Percentiles rank a stretch among this genome's conserved stretches.
Evolutionary conservation across 2,329 filamentous ascomycete genomes (phyloP).

Genomic region (Aspergillus japonicus): DNA sequence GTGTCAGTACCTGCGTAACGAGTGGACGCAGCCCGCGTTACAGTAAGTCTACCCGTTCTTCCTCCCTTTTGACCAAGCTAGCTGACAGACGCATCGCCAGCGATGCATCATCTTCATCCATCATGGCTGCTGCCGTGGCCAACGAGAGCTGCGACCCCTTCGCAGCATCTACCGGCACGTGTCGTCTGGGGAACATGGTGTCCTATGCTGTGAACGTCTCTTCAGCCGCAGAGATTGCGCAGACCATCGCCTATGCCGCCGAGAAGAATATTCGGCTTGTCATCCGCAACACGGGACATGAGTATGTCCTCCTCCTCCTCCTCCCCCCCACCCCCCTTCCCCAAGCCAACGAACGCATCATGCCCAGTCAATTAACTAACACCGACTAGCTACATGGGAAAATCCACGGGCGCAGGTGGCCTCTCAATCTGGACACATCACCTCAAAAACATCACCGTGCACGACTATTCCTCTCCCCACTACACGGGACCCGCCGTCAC

Average conservation of each 20-base stretch:
- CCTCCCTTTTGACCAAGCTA: neutral
- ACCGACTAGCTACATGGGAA: neutral
- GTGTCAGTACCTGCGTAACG: slow-evolving; percentile 43
- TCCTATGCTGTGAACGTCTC: slow-evolving; percentile 39
- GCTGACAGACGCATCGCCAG: neutral
- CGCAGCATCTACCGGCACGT: slow-evolving; percentile 25
- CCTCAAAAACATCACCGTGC: neutral
- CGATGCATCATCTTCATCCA: slow-evolving; percentile 11
- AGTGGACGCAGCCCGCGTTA: slow-evolving; percentile 47
- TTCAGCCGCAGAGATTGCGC: slow-evolving; percentile 24
- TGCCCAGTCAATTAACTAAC: no score
- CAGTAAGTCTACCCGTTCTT: slow-evolving; percentile 39
- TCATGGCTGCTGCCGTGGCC: slow-evolving; percentile 15
- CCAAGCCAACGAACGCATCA: no score
- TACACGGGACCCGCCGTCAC: slow-evolving; percentile 41
- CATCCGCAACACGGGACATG: slow-evolving; percentile 45
- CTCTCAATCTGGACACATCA: slow-evolving; percentile 6
- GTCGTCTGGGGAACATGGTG: slow-evolving; percentile 30
- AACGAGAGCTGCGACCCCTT: slow-evolving; percentile 15
- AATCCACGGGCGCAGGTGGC: neutral
- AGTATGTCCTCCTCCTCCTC: slow-evolving; percentile 25
- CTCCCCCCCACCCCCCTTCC: no score
- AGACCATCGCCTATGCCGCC: slow-evolving; percentile 24
- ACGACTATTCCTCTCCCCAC: neutral
- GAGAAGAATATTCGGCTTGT: slow-evolving; percentile 47